Conservation (phyloP, 2,329 filamentous ascomycete genomes). For the Xylaria multiplex region DNA sequence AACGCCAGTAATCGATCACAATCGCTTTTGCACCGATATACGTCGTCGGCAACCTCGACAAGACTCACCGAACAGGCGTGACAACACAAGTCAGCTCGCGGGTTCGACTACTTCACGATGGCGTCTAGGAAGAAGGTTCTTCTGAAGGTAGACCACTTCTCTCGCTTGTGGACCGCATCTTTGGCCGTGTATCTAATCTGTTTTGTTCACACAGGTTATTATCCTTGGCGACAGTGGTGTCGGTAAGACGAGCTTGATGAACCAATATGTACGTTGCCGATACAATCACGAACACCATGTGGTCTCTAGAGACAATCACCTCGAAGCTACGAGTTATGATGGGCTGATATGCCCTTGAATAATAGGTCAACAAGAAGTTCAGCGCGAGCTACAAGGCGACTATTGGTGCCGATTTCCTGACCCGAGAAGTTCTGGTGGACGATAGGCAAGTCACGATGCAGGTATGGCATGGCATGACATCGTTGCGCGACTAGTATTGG, state of each 20-base stretch:
- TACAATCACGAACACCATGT: conserved; percentile 6
- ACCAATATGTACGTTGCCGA: conserved; percentile 92
- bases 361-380: conserved; percentile 99
- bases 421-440: conserved; percentile 96
- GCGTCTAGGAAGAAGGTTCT: conserved; percentile 89
- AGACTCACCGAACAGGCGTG: conserved; percentile 9
- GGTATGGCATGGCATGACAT: conserved; percentile 59
- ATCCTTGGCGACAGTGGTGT: conserved; percentile 99
- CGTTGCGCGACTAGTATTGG: conserved; percentile 17
- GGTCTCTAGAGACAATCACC: neutral
- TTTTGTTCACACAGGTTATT: conserved; percentile 75
- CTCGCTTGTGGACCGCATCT: conserved; percentile 11
- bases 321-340: neutral
- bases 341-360: conserved; percentile 10
- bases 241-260: conserved; percentile 99
- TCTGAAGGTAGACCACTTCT: conserved; percentile 72
- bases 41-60: conserved; percentile 8
- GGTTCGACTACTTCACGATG: conserved; percentile 61
- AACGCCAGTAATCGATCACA: conserved; percentile 4
- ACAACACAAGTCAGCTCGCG: conserved; percentile 18
- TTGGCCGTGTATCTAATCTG: conserved; percentile 14
- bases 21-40: conserved; percentile 12
- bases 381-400: conserved; percentile 99
- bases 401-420: conserved; percentile 97
- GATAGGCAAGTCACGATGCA: conserved; percentile 99